phyloP scores from a whole-genome alignment of 1,139 yeast species.

The Hyphopichia wangnamkhiaoensis region DNA sequence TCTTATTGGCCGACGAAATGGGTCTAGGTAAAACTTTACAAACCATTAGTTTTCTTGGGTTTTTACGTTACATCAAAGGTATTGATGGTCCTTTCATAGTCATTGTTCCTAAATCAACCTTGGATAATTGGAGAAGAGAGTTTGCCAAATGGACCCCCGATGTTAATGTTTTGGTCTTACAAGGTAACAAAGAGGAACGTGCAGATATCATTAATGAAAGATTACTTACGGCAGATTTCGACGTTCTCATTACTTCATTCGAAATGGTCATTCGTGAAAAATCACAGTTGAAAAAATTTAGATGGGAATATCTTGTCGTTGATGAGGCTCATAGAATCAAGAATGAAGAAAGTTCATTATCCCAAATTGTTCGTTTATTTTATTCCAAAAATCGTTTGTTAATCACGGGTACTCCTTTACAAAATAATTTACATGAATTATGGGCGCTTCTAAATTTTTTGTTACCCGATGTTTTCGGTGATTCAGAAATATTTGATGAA shows the following conservation, averaged over 20 bases:
- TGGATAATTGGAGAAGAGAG: conserved; percentile 95
- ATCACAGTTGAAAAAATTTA: conserved; percentile 71
- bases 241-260: conserved; percentile 85
- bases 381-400: conserved; percentile 81
- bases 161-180: conserved; percentile 80
- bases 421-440: conserved; percentile 89
- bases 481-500: conserved; percentile 83
- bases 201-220: conserved; percentile 56
- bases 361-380: conserved; percentile 86
- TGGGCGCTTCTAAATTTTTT: conserved; percentile 93
- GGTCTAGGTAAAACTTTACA: conserved; percentile 52
- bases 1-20: conserved; percentile 51
- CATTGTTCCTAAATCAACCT: conserved; percentile 91
- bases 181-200: conserved; percentile 84
- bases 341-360: conserved; percentile 86
- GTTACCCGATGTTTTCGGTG: conserved; percentile 92
- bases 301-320: conserved; percentile 92
- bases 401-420: conserved; percentile 95
- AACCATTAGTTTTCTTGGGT: conserved; percentile 71
- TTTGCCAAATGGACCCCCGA: conserved; percentile 95
- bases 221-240: conserved; percentile 74
- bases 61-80: conserved; percentile 71
- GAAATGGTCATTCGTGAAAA: conserved; percentile 93
- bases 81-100: conserved; percentile 91
- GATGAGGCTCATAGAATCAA: conserved; percentile 98